phyloP scores from a whole-genome alignment of 1,284 basidiomycete species.

The Abortiporus biennis region DNA sequence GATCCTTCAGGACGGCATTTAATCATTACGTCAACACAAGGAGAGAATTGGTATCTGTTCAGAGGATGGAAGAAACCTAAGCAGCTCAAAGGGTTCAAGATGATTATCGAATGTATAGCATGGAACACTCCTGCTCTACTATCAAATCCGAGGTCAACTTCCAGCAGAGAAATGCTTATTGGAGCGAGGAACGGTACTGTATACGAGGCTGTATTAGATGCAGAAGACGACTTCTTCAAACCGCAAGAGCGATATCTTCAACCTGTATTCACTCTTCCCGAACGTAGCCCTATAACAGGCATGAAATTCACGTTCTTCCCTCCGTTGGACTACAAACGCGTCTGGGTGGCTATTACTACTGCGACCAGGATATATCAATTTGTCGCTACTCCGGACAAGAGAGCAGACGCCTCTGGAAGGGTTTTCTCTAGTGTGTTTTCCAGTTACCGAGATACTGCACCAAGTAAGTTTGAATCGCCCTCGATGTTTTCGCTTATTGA shows the following conservation, averaged over 20 bases:
- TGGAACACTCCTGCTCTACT: slow-evolving; percentile 84
- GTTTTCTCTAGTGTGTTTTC: slow-evolving; percentile 74
- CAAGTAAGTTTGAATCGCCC: slow-evolving; percentile 69
- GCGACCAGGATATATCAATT: slow-evolving; percentile 91
- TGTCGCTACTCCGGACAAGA: slow-evolving; percentile 60
- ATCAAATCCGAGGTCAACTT: slow-evolving; percentile 57
- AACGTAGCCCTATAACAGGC: slow-evolving; percentile 76
- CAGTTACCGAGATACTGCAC: slow-evolving; percentile 65
- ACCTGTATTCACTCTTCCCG: slow-evolving; percentile 73
- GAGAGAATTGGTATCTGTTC: slow-evolving; percentile 93
- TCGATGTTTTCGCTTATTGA: background rate
- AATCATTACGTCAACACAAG: slow-evolving; percentile 78
- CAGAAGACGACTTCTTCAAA: slow-evolving; percentile 90
- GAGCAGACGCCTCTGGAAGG: slow-evolving; percentile 69
- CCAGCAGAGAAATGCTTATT: slow-evolving; percentile 84
- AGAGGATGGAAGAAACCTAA: slow-evolving; percentile 77
- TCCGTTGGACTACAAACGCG: slow-evolving; percentile 51
- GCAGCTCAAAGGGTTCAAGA: slow-evolving; percentile 76
- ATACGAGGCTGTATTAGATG: slow-evolving; percentile 81
- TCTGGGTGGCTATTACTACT: slow-evolving; percentile 80
- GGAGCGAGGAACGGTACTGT: slow-evolving; percentile 82
- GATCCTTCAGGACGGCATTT: slow-evolving; percentile 92
- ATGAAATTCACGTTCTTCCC: slow-evolving; percentile 77
- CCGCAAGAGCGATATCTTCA: slow-evolving; percentile 80
- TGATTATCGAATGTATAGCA: slow-evolving; percentile 88